phyloP scores from a whole-genome alignment of 306 rosid species.

The Castanea mollissima region DNA sequence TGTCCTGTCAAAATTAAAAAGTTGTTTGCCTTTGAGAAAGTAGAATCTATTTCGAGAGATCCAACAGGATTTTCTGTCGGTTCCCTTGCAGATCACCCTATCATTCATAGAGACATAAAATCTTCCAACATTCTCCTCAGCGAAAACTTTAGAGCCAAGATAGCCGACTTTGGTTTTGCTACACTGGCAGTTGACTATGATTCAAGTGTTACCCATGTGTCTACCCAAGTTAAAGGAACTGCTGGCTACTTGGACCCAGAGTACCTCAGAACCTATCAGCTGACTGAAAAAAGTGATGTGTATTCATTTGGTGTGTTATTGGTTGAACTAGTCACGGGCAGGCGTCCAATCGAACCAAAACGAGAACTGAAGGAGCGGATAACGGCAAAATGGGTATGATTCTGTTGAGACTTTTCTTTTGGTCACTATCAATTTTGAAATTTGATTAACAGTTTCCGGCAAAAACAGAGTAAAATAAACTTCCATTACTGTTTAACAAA shows the following conservation, averaged over 20 bases:
- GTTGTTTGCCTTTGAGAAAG: background rate
- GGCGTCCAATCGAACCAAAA: too few species aligned
- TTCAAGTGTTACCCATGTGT: conserved; percentile 84
- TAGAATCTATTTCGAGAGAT: conserved; percentile 25
- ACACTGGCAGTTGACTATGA: conserved; percentile 80
- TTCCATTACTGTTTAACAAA: background rate
- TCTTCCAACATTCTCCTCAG: too few species aligned
- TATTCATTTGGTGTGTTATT: too few species aligned
- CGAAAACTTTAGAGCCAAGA: too few species aligned
- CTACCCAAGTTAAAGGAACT: conserved; percentile 94
- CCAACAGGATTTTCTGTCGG: too few species aligned
- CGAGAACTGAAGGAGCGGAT: too few species aligned
- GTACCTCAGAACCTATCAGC: too few species aligned
- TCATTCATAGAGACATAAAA: too few species aligned
- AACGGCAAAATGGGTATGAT: conserved; percentile 74
- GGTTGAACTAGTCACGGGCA: too few species aligned
- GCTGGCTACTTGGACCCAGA: conserved; percentile 81
- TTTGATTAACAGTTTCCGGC: background rate
- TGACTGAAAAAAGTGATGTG: too few species aligned
- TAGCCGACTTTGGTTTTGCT: conserved; percentile 91
- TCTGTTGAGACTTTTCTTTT: conserved; percentile 15
- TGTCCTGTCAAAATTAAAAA: background rate
- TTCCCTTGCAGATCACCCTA: too few species aligned
- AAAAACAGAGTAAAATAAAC: background rate
- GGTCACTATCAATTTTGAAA: background rate